Conservation (phyloP, 2,329 filamentous ascomycete genomes). For the Hypomyces perniciosus region DNA sequence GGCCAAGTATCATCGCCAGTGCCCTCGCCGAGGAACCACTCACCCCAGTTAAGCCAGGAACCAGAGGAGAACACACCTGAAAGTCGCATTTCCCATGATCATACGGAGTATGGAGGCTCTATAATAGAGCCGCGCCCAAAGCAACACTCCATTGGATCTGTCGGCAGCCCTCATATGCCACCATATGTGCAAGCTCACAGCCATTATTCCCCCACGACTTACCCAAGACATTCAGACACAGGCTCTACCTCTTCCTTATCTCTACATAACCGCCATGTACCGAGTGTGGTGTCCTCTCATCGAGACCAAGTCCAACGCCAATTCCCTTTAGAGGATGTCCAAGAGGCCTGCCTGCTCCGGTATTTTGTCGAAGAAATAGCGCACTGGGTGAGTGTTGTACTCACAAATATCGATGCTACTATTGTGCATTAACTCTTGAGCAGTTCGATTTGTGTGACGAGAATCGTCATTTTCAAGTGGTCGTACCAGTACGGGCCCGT, state of each 20-base stretch:
- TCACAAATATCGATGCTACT: neutral
- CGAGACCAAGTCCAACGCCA: slow-evolving; percentile 5
- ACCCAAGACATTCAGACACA: neutral
- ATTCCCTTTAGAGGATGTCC: slow-evolving; percentile 29
- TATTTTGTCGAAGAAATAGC: slow-evolving; percentile 36
- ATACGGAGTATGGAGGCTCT: neutral
- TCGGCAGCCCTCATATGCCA: neutral
- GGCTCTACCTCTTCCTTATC: slow-evolving; percentile 2
- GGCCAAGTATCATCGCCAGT: neutral
- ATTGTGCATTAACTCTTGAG: slow-evolving; percentile 7
- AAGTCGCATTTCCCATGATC: neutral
- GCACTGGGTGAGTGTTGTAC: slow-evolving; percentile 27
- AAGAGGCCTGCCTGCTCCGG: slow-evolving; percentile 33
- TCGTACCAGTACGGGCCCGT: slow-evolving; percentile 30
- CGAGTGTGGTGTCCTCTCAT: slow-evolving; percentile 2
- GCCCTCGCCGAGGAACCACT: neutral
- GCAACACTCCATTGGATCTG: neutral
- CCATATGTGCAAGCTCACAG: neutral
- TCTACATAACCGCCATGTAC: slow-evolving; percentile 1
- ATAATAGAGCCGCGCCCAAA: neutral
- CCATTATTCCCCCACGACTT: neutral
- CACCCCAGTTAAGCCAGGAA: neutral
- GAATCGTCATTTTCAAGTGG: slow-evolving; percentile 33
- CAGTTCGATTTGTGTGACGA: slow-evolving; percentile 38
- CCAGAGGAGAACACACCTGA: neutral